Percentiles rank a stretch among this genome's conserved stretches.
These are phyloP conservation scores for Taiozyma sp. DNA, from an alignment of 1,139 yeast genomes.

Conservation along the genomic window DNA sequence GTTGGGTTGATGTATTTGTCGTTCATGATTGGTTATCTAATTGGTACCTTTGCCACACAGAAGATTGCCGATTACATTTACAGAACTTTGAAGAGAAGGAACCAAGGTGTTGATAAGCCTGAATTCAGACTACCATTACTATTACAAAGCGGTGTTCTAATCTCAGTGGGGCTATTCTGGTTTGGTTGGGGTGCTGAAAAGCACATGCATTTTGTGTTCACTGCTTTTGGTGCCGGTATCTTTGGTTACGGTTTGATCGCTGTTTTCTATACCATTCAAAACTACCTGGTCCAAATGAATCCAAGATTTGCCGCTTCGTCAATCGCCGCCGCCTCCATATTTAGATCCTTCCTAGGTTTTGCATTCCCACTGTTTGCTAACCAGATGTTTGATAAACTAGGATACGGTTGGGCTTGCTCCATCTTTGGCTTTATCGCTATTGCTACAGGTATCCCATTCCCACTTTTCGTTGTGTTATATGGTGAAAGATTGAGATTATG, in stretches of 20 bases:
- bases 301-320: slow-evolving; percentile 58
- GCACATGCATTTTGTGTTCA: slow-evolving; percentile 50
- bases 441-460: slow-evolving; percentile 59
- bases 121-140: slow-evolving; percentile 49
- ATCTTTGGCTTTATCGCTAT: slow-evolving; percentile 53
- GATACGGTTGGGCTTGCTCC: slow-evolving; percentile 68
- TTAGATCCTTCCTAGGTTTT: slow-evolving; percentile 54
- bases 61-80: slow-evolving; percentile 36
- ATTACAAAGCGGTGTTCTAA: slow-evolving; percentile 39
- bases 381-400: slow-evolving; percentile 38
- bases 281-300: slow-evolving; percentile 61
- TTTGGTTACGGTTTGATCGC: slow-evolving; percentile 52
- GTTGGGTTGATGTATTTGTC: slow-evolving; percentile 55
- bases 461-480: slow-evolving; percentile 47
- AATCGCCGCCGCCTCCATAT: slow-evolving; percentile 59
- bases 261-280: slow-evolving; percentile 56
- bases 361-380: slow-evolving; percentile 47
- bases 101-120: slow-evolving; percentile 52
- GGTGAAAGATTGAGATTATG: slow-evolving; percentile 53
- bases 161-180: slow-evolving; percentile 52
- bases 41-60: slow-evolving; percentile 45
- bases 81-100: slow-evolving; percentile 30
- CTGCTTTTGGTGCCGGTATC: slow-evolving; percentile 48
- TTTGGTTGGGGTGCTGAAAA: slow-evolving; percentile 63
- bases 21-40: slow-evolving; percentile 45